Evolutionary conservation across 2,329 filamentous ascomycete genomes (phyloP), one percentile per base, ranked within the genome.

Genomic region (Colletotrichum melonis): DNA sequence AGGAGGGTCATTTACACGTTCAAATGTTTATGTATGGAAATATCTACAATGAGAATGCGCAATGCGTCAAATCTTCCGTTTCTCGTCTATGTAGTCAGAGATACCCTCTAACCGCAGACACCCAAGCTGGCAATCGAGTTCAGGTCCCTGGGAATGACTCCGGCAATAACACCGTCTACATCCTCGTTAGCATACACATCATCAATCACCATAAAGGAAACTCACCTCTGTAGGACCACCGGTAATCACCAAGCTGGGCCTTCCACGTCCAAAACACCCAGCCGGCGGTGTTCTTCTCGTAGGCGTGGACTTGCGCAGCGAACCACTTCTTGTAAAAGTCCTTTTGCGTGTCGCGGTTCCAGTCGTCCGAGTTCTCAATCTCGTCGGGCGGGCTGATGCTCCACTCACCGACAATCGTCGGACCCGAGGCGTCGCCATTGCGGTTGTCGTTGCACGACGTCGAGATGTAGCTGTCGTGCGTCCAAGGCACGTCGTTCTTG

Each of bases 181-280:
- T 26, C 16, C 5, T 42, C 3, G 55, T 73, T 16, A 74, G 57
- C 57, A 67, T 32, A 14, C 7, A 11, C 24, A 14, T 62, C n/a
- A 4, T 12, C 9, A 49, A n/a, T 8, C 24, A 7, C 46, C 11
- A 1, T 56, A 1, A 12, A 19, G 19, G 28, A 2, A 5, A 59
- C 74, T 26, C 49, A 68, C 74, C 74, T 72, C 68, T 71, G 62
- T 80, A 80, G 8, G 78, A 79, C 79, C 79, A 80, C n/a, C 77
- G 73, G 24, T 79, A 79, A 65, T 80, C 79, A 8, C 78, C 77
- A 16, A 80, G 67, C 69, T 80, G 78, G 19, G 79, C 78, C 80
- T 91, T 92, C 90, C 89, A 92, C 0, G 85, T 85, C 90, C 90
- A 92, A 77, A 90, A 92, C 3, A 89, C 79, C 89, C 88, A 91